Percentiles rank a stretch among this genome's conserved stretches.
phyloP scores from a whole-genome alignment of 345 rosid species.

The Acer yangbiense region DNA sequence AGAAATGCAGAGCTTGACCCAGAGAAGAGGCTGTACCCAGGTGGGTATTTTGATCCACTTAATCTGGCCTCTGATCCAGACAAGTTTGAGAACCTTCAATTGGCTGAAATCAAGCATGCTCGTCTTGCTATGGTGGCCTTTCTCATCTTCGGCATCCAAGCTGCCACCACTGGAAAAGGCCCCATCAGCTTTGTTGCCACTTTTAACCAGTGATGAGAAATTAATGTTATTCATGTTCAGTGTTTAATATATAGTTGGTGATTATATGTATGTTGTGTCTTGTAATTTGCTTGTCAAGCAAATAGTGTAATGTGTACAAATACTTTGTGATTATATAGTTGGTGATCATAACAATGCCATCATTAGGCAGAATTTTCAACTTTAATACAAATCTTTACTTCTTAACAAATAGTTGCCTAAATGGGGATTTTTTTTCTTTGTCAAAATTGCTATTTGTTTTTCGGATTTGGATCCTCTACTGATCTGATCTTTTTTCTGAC shows the following conservation, averaged over 20 bases:
- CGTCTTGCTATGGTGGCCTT: conserved; percentile 89
- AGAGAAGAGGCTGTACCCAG: conserved; percentile 72
- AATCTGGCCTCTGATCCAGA: conserved; percentile 78
- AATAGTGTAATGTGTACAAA: background rate
- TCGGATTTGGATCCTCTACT: no score
- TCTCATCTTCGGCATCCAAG: conserved; percentile 74
- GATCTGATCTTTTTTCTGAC: no score
- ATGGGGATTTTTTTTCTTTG: background rate
- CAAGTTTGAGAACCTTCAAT: conserved; percentile 58
- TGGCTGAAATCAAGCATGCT: conserved; percentile 86
- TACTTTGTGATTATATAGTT: no score
- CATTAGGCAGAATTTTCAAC: background rate
- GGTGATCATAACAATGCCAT: background rate
- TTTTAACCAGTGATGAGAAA: conserved; percentile 42
- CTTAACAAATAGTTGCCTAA: background rate
- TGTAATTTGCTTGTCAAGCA: background rate
- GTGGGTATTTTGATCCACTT: conserved; percentile 84
- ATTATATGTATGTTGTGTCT: background rate
- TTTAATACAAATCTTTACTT: background rate
- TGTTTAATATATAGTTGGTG: background rate
- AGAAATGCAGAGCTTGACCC: conserved; percentile 79
- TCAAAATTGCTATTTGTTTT: no score
- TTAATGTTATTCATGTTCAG: background rate
- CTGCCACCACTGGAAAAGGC: conserved; percentile 79
- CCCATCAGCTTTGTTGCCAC: conserved; percentile 80